These are phyloP conservation scores for Debaryomyces psychrophilus DNA, from an alignment of 1,139 yeast species.

Conservation along the genomic window DNA sequence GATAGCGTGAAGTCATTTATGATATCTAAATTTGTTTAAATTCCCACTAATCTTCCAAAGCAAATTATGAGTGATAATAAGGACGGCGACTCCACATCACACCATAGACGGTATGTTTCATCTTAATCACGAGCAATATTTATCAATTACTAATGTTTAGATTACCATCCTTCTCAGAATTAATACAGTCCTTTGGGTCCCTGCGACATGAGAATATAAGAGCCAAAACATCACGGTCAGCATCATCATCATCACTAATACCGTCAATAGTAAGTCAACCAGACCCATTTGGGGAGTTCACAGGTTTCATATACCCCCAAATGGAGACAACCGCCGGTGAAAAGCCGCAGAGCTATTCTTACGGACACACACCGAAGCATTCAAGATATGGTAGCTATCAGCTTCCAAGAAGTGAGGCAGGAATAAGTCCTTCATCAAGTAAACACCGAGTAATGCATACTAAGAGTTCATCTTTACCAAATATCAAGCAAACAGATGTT, in stretches of 20 bases:
- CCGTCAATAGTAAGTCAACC: conserved; percentile 9
- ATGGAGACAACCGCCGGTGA: not conserved
- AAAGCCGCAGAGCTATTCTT: not conserved
- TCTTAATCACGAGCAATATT: not conserved
- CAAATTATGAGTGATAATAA: conserved; percentile 8
- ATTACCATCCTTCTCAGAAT: conserved; percentile 15
- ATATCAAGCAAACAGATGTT: not conserved
- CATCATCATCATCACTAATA: conserved; percentile 2
- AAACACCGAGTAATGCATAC: not conserved
- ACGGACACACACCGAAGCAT: not conserved
- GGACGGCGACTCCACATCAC: conserved; percentile 8
- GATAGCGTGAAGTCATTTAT: not conserved
- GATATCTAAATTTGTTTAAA: not conserved
- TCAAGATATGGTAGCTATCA: not conserved
- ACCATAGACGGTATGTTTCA: conserved; percentile 10
- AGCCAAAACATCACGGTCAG: conserved; percentile 4
- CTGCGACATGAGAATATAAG: not conserved
- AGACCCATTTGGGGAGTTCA: not conserved
- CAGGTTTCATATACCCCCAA: not conserved
- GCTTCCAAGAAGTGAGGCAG: not conserved
- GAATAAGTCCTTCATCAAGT: too few species aligned
- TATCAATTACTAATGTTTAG: conserved; percentile 6
- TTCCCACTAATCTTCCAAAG: not conserved
- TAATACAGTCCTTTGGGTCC: conserved; percentile 11
- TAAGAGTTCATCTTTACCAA: conserved; percentile 4